Conservation (phyloP, 345 rosid genomes). For the Gossypium herbaceum region DNA sequence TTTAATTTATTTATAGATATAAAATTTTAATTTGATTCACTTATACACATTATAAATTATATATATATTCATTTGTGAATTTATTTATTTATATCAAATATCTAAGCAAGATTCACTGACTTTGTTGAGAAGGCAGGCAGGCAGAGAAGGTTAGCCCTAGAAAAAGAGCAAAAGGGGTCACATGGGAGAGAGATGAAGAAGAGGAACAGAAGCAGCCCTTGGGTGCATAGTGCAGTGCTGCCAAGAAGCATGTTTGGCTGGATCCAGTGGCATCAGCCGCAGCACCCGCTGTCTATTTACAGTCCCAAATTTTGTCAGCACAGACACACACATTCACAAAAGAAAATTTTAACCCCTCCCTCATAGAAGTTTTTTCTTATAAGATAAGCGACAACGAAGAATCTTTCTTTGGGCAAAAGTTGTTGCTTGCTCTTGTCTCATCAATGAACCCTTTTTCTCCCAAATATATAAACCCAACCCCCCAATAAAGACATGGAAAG, state of each 20-base stretch:
- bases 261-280: slow-evolving; percentile 5
- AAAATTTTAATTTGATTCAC: no score
- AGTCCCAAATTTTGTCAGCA: slow-evolving; percentile 20
- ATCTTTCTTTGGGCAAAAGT: background rate
- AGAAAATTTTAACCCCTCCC: no score
- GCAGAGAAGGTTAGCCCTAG: background rate
- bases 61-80: no score
- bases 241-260: slow-evolving; percentile 28
- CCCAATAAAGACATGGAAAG: no score
- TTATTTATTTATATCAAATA: background rate
- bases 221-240: slow-evolving; percentile 3
- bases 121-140: background rate
- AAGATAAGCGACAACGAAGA: background rate
- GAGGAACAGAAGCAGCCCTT: background rate
- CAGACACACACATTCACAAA: background rate
- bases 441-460: background rate
- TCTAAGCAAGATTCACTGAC: slow-evolving; percentile 2
- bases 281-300: slow-evolving; percentile 16
- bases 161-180: slow-evolving; percentile 14
- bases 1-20: no score
- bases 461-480: no score
- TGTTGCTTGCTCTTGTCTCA: slow-evolving; percentile 22
- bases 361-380: background rate
- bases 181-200: slow-evolving; percentile 25
- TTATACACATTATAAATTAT: no score